phyloP scores from a whole-genome alignment of 1,284 basidiomycete genomes.

The Puccinia hordei region DNA sequence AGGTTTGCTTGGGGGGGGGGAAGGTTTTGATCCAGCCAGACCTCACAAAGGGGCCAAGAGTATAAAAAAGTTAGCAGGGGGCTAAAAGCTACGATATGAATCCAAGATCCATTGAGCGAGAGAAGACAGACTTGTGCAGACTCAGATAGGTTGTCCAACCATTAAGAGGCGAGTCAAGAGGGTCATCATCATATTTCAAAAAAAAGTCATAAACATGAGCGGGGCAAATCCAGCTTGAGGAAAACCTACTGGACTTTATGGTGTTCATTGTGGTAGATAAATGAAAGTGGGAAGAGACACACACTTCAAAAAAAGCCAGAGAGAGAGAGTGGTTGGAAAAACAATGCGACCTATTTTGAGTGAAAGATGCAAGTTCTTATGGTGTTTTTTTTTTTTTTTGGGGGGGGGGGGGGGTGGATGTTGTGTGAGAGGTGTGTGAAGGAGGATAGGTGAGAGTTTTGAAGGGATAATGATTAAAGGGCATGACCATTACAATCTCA shows the following conservation, averaged over 20 bases:
- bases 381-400: neutral
- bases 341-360: neutral
- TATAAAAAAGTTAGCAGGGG: no score
- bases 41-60: no score
- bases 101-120: no score
- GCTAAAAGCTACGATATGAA: no score
- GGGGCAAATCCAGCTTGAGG: neutral
- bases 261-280: neutral
- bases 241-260: neutral
- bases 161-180: no score
- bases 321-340: neutral
- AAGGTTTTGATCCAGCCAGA: no score
- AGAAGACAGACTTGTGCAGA: no score
- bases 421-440: neutral
- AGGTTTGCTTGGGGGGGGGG: no score
- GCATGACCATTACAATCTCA: constrained; percentile 21
- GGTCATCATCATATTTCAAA: no score
- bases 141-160: no score
- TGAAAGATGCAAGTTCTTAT: neutral
- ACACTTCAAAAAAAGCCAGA: neutral
- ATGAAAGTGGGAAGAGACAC: neutral
- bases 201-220: neutral
- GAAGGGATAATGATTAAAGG: constrained; percentile 18
- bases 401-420: no score
- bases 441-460: neutral